Evolutionary conservation across 2,329 filamentous ascomycete species (phyloP), one percentile per base, ranked within the genome.

Genomic region (Ophiocordyceps camponoti-saundersi): DNA sequence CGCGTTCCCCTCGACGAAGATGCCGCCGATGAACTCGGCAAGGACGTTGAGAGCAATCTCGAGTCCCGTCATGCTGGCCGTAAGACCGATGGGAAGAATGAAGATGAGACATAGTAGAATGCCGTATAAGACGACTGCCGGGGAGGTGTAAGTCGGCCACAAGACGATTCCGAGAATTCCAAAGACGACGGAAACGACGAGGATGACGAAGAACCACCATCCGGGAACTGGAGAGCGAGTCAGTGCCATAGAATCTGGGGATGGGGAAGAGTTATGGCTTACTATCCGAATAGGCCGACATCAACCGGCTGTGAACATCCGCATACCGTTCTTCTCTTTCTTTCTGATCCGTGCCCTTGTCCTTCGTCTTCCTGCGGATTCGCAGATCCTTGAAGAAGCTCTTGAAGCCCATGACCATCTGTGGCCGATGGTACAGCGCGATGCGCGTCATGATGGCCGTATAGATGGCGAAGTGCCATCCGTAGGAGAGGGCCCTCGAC

Each of bases 401-500:
- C 54, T 66, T 65, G 59, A 73, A 70, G 2, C 71, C 71, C 47
- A 68, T 66, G 8, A 55, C 54, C 39, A 76, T 69, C 51, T 75
- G 71, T 46, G 67, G 64, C 4, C 71, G 65, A 53, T 77, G 70
- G 56, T 74, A 75, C 1, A 77, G 62, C 18, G 59, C 53, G 22
- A 70, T 67, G 47, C 75, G 73, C 4, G 68, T 69, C 16, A 77
- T 56, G 0, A 67, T 69, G 18, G 72, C 69, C 0, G 72, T 64
- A 52, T 75, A 75, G 29, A 73, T 68, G 45, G 66, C 70, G 48
- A 77, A 77, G 60, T 73, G 75, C 56, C 70, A 72, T 51, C 71
- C 61, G 60, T 75, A 77, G n/a, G 70, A 62, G 29, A 64, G 60
- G n/a, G 72, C 56, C 47, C 70, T 71, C 16, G 65, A 69, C 13